Evolutionary conservation across 2,329 filamentous ascomycete species (phyloP).

Genomic region (Trichoderma gracile): DNA sequence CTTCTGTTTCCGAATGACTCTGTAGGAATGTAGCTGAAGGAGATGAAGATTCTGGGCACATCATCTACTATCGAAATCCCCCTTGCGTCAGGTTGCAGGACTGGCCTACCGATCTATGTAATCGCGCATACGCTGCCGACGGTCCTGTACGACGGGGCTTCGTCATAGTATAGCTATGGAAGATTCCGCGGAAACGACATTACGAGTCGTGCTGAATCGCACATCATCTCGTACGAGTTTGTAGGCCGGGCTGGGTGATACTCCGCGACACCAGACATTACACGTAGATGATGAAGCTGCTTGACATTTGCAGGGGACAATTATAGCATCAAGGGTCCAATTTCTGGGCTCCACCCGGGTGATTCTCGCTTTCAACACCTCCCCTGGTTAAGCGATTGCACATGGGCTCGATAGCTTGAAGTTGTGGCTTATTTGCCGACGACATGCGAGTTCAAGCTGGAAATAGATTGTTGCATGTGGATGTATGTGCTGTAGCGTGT

Average conservation of each 20-base stretch:
- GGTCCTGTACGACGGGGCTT: slow-evolving; percentile 3
- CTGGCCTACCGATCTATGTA: neutral
- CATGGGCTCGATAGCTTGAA: no score
- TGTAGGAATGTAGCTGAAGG: slow-evolving; percentile 5
- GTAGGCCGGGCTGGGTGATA: no score
- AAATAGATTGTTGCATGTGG: no score
- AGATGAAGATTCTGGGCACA: neutral
- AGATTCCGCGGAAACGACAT: neutral
- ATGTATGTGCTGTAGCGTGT: no score
- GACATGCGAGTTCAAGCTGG: no score
- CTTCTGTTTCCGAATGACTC: neutral
- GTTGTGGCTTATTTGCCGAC: no score
- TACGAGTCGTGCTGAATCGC: neutral
- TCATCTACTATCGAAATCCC: neutral
- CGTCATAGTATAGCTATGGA: neutral
- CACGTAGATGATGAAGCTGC: neutral
- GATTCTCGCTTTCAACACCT: no score
- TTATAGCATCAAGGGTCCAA: slow-evolving; percentile 3
- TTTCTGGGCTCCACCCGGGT: no score
- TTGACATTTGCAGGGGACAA: neutral
- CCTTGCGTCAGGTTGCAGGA: neutral
- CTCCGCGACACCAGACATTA: neutral
- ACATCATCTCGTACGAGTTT: neutral
- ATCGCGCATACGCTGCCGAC: slow-evolving; percentile 23
- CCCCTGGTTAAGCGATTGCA: no score